A percentile compares a stretch with the other conserved stretches of the same genome.
These are phyloP conservation scores for Populus hybrid DNA, from an alignment of 441 rosid species.

Conservation along the genomic window DNA sequence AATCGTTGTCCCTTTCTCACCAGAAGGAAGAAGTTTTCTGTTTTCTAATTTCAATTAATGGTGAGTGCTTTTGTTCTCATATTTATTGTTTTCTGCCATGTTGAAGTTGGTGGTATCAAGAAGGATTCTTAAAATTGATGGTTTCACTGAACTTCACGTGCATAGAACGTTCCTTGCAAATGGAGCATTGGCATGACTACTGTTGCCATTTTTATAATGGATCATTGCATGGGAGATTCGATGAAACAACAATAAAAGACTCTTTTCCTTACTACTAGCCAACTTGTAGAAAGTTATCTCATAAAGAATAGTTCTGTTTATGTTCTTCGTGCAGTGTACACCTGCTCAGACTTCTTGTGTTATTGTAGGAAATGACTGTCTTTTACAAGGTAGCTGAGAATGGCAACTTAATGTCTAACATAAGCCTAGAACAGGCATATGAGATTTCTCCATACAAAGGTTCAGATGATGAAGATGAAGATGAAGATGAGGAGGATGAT, in stretches of 20 bases:
- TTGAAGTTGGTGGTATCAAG: background rate
- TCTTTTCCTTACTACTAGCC: background rate
- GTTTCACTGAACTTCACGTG: background rate
- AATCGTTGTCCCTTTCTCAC: background rate
- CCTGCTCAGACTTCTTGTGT: conserved; percentile 10
- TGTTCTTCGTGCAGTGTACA: background rate
- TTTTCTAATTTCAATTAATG: background rate
- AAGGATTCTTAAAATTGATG: background rate
- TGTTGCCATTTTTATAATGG: background rate
- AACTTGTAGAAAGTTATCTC: background rate
- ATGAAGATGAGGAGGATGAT: conserved; percentile 42
- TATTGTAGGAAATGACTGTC: conserved; percentile 42
- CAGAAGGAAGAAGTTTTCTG: background rate
- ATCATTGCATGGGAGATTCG: background rate
- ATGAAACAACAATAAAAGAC: background rate
- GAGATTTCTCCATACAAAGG: conserved; percentile 91
- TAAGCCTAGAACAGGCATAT: conserved; percentile 56
- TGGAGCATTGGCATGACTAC: conserved; percentile 3
- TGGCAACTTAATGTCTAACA: conserved; percentile 12
- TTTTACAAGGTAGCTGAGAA: conserved; percentile 23
- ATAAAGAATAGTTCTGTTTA: background rate
- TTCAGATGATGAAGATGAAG: conserved; percentile 85
- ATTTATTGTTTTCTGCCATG: background rate
- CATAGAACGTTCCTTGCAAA: background rate
- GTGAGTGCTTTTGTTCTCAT: background rate